phyloP scores from a whole-genome alignment of 2,329 filamentous ascomycete species.

The Apiospora rasikravindrae region DNA sequence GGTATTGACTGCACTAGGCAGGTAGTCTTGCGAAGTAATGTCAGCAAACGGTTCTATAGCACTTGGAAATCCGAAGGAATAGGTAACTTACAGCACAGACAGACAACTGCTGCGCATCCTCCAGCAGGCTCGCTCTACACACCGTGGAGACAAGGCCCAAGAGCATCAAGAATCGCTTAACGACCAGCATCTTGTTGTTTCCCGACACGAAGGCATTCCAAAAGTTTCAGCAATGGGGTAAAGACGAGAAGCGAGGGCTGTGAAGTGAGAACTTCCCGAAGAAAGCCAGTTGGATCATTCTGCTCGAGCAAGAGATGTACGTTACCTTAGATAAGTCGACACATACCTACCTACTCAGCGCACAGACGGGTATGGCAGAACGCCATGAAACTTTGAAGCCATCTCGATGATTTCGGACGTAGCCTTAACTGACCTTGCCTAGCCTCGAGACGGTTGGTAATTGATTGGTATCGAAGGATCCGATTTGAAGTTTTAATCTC shows the following conservation, averaged over 20 bases:
- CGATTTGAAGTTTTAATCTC: conserved; percentile 8
- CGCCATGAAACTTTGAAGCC: conserved; percentile 16
- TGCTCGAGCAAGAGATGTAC: neutral
- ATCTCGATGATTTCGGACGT: conserved; percentile 13
- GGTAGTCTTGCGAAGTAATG: conserved; percentile 27
- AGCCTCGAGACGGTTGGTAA: neutral
- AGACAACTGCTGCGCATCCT: conserved; percentile 27
- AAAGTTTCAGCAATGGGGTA: neutral
- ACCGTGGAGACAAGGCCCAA: conserved; percentile 1
- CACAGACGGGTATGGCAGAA: conserved; percentile 9
- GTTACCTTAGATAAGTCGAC: neutral
- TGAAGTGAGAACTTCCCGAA: neutral
- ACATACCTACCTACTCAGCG: neutral
- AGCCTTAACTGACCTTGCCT: neutral
- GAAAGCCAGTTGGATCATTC: neutral
- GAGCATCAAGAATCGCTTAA: neutral
- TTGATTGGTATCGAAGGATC: conserved; percentile 1
- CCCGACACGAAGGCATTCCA: neutral
- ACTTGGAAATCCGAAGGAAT: neutral
- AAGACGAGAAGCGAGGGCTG: neutral
- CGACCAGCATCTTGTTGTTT: conserved; percentile 19
- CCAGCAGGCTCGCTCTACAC: conserved; percentile 23
- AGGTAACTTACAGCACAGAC: conserved; percentile 29
- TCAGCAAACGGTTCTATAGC: neutral
- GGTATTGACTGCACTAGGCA: conserved; percentile 32